Conservation (phyloP, 2,329 filamentous ascomycete genomes). For the Alternaria consortialis region DNA sequence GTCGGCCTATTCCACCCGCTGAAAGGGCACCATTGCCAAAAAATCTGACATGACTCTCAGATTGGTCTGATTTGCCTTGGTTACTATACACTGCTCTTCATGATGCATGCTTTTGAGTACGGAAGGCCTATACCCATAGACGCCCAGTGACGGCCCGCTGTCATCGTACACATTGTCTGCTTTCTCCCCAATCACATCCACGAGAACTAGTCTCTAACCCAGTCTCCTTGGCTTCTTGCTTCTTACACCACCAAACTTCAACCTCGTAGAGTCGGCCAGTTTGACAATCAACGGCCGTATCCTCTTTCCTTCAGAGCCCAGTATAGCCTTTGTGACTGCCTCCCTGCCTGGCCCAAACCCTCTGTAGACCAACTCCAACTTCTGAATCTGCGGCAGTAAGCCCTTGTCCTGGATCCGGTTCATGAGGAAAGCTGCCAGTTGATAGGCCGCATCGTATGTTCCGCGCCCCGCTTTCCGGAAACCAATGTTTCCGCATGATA, state of each 20-base stretch:
- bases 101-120: conserved; percentile 4
- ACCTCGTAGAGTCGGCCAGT: conserved; percentile 83
- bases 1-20: conserved; percentile 54
- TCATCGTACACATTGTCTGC: background rate
- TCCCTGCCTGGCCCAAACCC: conserved; percentile 90
- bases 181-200: background rate
- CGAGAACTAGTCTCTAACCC: conserved; percentile 57
- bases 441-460: conserved; percentile 90
- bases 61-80: conserved; percentile 9
- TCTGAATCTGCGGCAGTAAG: conserved; percentile 76
- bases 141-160: background rate
- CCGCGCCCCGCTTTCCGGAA: conserved; percentile 84
- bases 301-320: conserved; percentile 83
- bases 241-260: conserved; percentile 96
- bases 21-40: conserved; percentile 57
- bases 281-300: conserved; percentile 78
- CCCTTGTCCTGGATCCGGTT: conserved; percentile 84
- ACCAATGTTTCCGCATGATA: conserved; percentile 88
- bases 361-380: conserved; percentile 80
- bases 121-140: background rate
- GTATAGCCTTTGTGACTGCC: conserved; percentile 85
- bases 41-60: conserved; percentile 45
- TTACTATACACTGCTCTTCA: conserved; percentile 7
- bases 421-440: conserved; percentile 84
- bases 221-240: conserved; percentile 85